phyloP scores from a whole-genome alignment of 192 early-diverging fungal genomes.

The Podila minutissima region DNA sequence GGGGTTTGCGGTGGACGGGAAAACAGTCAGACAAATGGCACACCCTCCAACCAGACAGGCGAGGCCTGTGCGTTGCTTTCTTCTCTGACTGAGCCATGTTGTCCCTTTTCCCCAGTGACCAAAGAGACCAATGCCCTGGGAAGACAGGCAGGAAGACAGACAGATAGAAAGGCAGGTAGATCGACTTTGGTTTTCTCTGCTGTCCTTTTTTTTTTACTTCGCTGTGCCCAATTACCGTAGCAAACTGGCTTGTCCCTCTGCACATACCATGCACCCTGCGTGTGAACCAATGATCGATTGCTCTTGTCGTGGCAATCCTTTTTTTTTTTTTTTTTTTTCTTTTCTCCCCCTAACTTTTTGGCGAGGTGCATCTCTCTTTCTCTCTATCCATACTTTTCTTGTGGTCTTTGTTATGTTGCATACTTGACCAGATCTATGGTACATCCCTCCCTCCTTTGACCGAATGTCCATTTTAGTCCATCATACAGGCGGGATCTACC shows the following conservation, averaged over 20 bases:
- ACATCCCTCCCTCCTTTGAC: not conserved
- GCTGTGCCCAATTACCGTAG: not conserved
- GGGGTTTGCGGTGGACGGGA: not conserved
- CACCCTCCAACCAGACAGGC: not conserved
- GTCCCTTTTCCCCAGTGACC: not conserved
- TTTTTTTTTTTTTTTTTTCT: not conserved
- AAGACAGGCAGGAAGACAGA: no score
- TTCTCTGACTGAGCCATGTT: not conserved
- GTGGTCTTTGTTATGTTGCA: not conserved
- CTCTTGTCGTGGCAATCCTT: not conserved
- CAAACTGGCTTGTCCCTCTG: not conserved
- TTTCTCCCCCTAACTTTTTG: not conserved
- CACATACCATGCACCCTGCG: not conserved
- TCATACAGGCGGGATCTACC: no score
- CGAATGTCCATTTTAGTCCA: no score
- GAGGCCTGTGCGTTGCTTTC: not conserved
- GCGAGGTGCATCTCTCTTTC: not conserved
- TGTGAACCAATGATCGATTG: not conserved
- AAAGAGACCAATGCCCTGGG: no score
- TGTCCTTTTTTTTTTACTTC: not conserved
- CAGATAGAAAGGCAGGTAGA: no score
- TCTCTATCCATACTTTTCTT: not conserved
- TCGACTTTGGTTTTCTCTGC: no score
- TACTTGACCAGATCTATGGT: not conserved
- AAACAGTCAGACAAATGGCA: conserved; percentile 2